phyloP scores from a whole-genome alignment of 2,329 filamentous ascomycete genomes.

The Albifimbria verrucaria region DNA sequence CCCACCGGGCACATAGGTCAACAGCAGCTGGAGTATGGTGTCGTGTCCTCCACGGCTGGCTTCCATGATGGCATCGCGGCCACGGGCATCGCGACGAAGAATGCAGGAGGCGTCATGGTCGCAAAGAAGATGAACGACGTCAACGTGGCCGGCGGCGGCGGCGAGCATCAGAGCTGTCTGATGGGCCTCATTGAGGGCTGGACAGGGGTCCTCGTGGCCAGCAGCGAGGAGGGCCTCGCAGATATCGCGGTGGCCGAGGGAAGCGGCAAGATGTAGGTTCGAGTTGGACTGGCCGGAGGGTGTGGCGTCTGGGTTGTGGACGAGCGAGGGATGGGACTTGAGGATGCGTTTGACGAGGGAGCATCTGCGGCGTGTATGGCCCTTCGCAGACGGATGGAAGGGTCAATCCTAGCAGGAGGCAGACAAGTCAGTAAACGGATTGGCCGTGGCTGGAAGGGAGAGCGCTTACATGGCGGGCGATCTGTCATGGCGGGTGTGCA shows the following conservation, averaged over 20 bases:
- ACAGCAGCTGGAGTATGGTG: conserved; percentile 60
- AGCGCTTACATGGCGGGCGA: conserved; percentile 6
- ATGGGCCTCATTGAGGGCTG: conserved; percentile 74
- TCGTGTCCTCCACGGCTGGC: conserved; percentile 60
- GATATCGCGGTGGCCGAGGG: conserved; percentile 67
- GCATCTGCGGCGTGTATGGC: conserved; percentile 74
- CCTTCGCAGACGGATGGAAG: conserved; percentile 72
- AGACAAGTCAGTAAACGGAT: background rate
- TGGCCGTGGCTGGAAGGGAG: background rate
- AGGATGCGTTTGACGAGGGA: conserved; percentile 75
- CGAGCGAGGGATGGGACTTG: conserved; percentile 63
- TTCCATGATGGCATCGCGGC: conserved; percentile 71
- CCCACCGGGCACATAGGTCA: conserved; percentile 58
- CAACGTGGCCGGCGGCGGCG: conserved; percentile 64
- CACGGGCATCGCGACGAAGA: conserved; percentile 60
- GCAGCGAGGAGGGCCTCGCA: conserved; percentile 67
- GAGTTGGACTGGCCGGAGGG: conserved; percentile 72
- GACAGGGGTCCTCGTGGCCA: conserved; percentile 70
- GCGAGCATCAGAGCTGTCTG: conserved; percentile 83
- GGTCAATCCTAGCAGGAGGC: conserved; percentile 61
- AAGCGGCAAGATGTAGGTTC: conserved; percentile 76
- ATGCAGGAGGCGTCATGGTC: conserved; percentile 61
- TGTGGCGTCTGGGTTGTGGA: conserved; percentile 77
- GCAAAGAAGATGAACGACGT: conserved; percentile 70
- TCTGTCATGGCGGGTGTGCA: conserved; percentile 20